These are phyloP conservation scores for Lichenothelia convexa DNA, from an alignment of 495 filamentous ascomycete genomes.

Conservation along the genomic window DNA sequence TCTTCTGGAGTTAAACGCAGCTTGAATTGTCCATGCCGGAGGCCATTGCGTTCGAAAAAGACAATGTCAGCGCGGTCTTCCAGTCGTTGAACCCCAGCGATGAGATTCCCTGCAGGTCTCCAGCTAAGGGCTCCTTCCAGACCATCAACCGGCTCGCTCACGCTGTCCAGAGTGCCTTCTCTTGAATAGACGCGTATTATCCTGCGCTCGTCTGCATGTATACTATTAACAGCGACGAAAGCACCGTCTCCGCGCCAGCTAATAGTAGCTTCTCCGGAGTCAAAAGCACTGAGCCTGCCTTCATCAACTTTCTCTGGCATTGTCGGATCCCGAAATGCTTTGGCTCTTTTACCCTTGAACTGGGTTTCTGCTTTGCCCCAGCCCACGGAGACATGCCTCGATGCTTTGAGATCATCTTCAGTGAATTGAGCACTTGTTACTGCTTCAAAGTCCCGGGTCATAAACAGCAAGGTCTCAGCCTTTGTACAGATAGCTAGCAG, in stretches of 20 bases:
- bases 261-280: constrained; percentile 52
- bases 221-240: constrained; percentile 67
- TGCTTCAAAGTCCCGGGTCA: constrained; percentile 82
- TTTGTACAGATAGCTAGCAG: constrained; percentile 65
- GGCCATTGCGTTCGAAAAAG: constrained; percentile 91
- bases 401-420: constrained; percentile 61
- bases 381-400: constrained; percentile 91
- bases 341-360: constrained; percentile 85
- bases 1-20: constrained; percentile 46
- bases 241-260: constrained; percentile 92
- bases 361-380: constrained; percentile 98
- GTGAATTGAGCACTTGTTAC: constrained; percentile 53
- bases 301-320: constrained; percentile 85
- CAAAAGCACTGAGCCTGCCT: constrained; percentile 51
- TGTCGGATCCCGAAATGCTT: constrained; percentile 78
- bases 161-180: constrained; percentile 76
- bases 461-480: constrained; percentile 66
- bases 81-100: constrained; percentile 63
- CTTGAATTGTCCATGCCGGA: constrained; percentile 82
- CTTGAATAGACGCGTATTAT: constrained; percentile 75
- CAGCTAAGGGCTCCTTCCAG: constrained; percentile 77
- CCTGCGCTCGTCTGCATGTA: constrained; percentile 48
- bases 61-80: constrained; percentile 59
- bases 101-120: constrained; percentile 76
- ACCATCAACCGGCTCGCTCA: constrained; percentile 82